These are phyloP conservation scores for Phytophthora tentaculata DNA, from an alignment of 352 stramenopile species.

Conservation along the genomic window DNA sequence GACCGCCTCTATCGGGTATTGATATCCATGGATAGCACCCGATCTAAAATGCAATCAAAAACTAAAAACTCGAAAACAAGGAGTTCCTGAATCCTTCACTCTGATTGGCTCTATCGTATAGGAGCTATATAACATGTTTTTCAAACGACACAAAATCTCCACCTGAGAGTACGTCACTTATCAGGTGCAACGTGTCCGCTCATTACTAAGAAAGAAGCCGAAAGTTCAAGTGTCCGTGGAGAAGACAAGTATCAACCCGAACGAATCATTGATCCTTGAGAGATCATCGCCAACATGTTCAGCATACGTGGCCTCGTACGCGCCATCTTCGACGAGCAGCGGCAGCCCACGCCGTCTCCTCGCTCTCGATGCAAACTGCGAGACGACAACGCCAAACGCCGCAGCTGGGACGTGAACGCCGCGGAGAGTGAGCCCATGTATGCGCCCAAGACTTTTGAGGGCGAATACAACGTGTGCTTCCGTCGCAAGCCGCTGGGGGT, in stretches of 20 bases:
- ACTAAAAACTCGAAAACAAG: no score
- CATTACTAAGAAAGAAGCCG: constrained; percentile 5
- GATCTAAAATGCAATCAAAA: no score
- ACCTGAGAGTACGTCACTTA: constrained; percentile 22
- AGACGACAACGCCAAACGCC: background rate
- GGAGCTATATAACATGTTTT: background rate
- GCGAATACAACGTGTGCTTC: constrained; percentile 79
- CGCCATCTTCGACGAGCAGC: constrained; percentile 45
- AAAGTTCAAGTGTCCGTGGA: constrained; percentile 9
- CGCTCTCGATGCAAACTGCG: constrained; percentile 1
- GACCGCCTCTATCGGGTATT: no score
- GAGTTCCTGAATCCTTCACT: no score
- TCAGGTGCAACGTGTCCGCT: constrained; percentile 30
- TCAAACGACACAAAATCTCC: constrained; percentile 16
- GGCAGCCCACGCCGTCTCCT: constrained; percentile 16
- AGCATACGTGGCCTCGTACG: constrained; percentile 41
- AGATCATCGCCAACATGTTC: constrained; percentile 28
- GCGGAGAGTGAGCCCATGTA: constrained; percentile 44
- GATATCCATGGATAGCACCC: no score
- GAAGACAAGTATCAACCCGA: background rate
- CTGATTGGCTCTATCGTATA: background rate
- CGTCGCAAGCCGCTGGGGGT: constrained; percentile 68
- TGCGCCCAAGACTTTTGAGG: constrained; percentile 52
- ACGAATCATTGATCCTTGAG: constrained; percentile 4
- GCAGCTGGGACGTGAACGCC: constrained; percentile 30